Evolutionary conservation across 2,329 filamentous ascomycete species (phyloP), one percentile per base, ranked within the genome.

Genomic region (Alternaria solani): DNA sequence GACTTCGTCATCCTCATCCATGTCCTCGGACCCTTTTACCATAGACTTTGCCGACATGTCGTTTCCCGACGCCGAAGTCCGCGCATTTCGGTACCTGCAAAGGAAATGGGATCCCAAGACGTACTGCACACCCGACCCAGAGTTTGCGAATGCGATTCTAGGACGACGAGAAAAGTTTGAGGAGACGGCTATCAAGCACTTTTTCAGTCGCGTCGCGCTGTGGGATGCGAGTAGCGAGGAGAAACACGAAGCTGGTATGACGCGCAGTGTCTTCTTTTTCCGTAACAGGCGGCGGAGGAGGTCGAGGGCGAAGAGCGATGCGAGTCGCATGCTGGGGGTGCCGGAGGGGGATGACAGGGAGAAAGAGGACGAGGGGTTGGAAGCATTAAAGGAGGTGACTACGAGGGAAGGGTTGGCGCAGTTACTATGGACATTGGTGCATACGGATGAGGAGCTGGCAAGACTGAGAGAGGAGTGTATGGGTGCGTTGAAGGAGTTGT

Each of bases 341-440:
- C 62, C 25, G 34, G 34, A 54, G 49, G 55, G 53, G 9, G 56
- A 57, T 16, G 30, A 38, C 9, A 59, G 63, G n/a, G 30, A 38
- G 9, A 59, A 64, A 4, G 48, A 62, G 42, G 53, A 20, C 12
- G 34, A 48, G 34, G 67, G 14, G 12, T 26, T 49, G 3, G 32
- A 70, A 42, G 59, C 63, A 30, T 58, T 72, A 39, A 70, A 72
- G 66, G 60, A 69, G 38, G 61, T 64, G 47, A 69, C 66, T 18
- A 69, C 68, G 18, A 58, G 64, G 30, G 70, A 72, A 34, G 70
- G 70, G 4, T 32, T 72, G 39, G 70, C 70, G n/a, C 70, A 72
- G 48, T 39, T 72, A 18, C 39, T 72, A 14, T 71, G 61, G 66
- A 71, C 68, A 30, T 55, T 72, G 25, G 47, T 71, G 55, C 64